A percentile compares a stretch with the other conserved stretches of the same genome.
Evolutionary conservation across 1,284 basidiomycete species (phyloP).

Genomic region (Porphyrellus sp.): DNA sequence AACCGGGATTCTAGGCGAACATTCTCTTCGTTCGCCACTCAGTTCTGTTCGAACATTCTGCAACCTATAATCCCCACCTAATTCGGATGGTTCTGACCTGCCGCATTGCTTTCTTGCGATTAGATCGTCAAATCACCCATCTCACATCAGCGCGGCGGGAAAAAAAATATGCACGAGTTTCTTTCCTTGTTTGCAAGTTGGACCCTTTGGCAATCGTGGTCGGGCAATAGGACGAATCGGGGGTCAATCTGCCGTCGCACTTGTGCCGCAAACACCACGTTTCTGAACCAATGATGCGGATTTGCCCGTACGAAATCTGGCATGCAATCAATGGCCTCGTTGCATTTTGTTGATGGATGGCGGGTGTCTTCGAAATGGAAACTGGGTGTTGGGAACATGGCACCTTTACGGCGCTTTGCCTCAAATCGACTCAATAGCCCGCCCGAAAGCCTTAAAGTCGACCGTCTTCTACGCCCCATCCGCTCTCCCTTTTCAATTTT

Average conservation of each 20-base stretch:
- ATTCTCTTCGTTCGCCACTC: not conserved
- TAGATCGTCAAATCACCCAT: conserved; percentile 1
- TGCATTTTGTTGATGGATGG: conserved; percentile 25
- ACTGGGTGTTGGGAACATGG: conserved; percentile 16
- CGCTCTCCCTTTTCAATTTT: not conserved
- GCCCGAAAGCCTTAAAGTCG: conserved; percentile 12
- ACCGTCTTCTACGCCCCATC: not conserved
- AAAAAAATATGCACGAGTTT: not conserved
- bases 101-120: not conserved
- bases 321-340: conserved; percentile 22
- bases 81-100: conserved; percentile 2
- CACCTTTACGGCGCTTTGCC: conserved; percentile 16
- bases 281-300: conserved; percentile 4
- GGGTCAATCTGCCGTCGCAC: not conserved
- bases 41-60: conserved; percentile 12
- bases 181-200: not conserved
- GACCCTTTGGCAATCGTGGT: not conserved
- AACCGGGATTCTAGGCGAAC: conserved; percentile 4
- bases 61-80: not conserved
- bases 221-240: not conserved
- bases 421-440: conserved; percentile 3
- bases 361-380: conserved; percentile 22
- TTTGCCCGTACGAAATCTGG: conserved; percentile 3
- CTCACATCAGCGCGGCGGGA: conserved; percentile 4
- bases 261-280: conserved; percentile 10